A percentile compares a stretch with the other conserved stretches of the same genome.
Evolutionary conservation across 2,329 filamentous ascomycete species (phyloP).

Genomic region (Fusarium tjaetaba): DNA sequence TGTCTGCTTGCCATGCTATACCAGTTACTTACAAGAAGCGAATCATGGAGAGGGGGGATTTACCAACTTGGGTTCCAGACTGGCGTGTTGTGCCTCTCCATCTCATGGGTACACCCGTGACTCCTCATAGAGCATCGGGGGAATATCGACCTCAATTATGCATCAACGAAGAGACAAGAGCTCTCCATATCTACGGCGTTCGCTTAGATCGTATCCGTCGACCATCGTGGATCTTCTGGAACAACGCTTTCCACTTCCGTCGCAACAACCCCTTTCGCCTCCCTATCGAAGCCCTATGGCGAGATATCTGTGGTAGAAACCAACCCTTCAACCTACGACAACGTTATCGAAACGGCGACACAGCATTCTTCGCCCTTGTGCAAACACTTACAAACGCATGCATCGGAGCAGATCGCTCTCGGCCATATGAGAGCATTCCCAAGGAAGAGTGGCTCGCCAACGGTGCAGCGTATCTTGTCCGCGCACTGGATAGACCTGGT

Average conservation of each 20-base stretch:
- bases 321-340: conserved; percentile 40
- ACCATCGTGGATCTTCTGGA: conserved; percentile 45
- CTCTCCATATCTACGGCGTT: conserved; percentile 44
- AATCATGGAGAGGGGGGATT: not conserved
- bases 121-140: conserved; percentile 46
- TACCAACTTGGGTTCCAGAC: conserved; percentile 53
- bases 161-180: conserved; percentile 38
- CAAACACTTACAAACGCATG: conserved; percentile 50
- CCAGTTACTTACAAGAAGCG: conserved; percentile 20
- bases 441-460: conserved; percentile 44
- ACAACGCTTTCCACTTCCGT: conserved; percentile 46
- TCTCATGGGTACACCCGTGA: conserved; percentile 46
- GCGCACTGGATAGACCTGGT: conserved; percentile 18
- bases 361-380: conserved; percentile 47
- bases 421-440: conserved; percentile 40
- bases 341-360: conserved; percentile 41
- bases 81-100: conserved; percentile 49
- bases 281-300: conserved; percentile 47
- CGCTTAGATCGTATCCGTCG: conserved; percentile 41
- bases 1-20: conserved; percentile 44
- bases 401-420: conserved; percentile 43
- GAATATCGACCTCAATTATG: conserved; percentile 40
- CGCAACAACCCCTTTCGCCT: conserved; percentile 9
- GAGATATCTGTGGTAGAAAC: conserved; percentile 38
- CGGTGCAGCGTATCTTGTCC: conserved; percentile 48